Conservation (phyloP, 2,329 filamentous ascomycete species). For the Trichophyton mentagrophytes region DNA sequence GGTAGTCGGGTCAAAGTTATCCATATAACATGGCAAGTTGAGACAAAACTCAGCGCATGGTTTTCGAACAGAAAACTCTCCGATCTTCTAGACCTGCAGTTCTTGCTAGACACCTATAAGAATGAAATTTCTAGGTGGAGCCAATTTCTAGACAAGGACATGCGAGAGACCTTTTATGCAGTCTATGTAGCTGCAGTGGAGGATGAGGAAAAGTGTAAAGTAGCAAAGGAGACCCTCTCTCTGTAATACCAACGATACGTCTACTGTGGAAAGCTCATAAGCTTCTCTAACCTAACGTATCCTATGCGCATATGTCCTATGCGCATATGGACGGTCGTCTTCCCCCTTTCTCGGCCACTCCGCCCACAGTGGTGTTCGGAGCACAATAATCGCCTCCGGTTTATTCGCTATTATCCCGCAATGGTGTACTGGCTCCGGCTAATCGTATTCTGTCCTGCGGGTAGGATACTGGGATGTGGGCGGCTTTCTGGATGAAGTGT, state of each 20-base stretch:
- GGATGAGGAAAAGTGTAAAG: not conserved
- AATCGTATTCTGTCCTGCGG: too few species aligned
- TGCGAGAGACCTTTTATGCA: slow-evolving; percentile 6
- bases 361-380: too few species aligned
- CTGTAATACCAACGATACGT: not conserved
- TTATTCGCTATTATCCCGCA: too few species aligned
- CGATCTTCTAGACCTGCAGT: slow-evolving; percentile 6
- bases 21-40: slow-evolving; percentile 6
- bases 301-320: not conserved
- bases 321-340: too few species aligned
- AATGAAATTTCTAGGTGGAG: slow-evolving; percentile 7
- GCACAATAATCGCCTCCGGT: too few species aligned
- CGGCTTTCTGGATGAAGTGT: too few species aligned
- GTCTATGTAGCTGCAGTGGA: not conserved
- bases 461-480: too few species aligned
- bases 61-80: slow-evolving; percentile 6
- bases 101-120: slow-evolving; percentile 5
- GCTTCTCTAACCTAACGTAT: slow-evolving; percentile 19
- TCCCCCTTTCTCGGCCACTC: too few species aligned
- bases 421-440: too few species aligned
- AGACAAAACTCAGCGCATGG: slow-evolving; percentile 7
- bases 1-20: slow-evolving; percentile 7
- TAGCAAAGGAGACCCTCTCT: not conserved
- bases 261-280: slow-evolving; percentile 16
- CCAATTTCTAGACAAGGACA: slow-evolving; percentile 3